A percentile compares a stretch with the other conserved stretches of the same genome.
Evolutionary conservation across 345 rosid species (phyloP).

Genomic region (Populus nigra): DNA sequence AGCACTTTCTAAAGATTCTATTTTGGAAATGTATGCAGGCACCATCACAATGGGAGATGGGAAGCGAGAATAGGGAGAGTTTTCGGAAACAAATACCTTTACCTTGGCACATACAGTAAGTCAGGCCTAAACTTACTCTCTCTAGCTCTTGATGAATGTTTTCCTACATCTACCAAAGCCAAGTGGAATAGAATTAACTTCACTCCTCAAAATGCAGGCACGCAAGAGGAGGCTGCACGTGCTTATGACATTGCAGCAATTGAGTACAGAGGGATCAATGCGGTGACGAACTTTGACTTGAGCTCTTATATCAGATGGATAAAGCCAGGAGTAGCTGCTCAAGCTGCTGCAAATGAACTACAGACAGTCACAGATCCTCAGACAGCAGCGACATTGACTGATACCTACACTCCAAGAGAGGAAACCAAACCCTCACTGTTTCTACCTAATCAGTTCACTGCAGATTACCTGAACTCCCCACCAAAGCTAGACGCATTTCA

Average conservation of each 20-base stretch:
- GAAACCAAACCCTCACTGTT: slow-evolving; percentile 30
- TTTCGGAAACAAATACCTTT: slow-evolving; percentile 68
- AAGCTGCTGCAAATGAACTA: slow-evolving; percentile 21
- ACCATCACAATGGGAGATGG: slow-evolving; percentile 74
- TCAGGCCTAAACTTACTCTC: background rate
- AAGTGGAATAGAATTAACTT: background rate
- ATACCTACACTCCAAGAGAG: slow-evolving; percentile 27
- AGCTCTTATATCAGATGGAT: slow-evolving; percentile 50
- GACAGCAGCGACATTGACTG: slow-evolving; percentile 7
- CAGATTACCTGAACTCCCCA: slow-evolving; percentile 24
- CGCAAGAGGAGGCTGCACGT: slow-evolving; percentile 45
- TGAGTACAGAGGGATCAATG: slow-evolving; percentile 54
- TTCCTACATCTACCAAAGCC: background rate
- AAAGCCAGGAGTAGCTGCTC: slow-evolving; percentile 38
- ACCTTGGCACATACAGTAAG: slow-evolving; percentile 73
- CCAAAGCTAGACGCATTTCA: slow-evolving; percentile 26
- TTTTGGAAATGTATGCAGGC: slow-evolving; percentile 35
- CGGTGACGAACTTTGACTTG: slow-evolving; percentile 52
- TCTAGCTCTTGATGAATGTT: too few relatives aligned
- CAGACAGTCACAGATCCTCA: slow-evolving; percentile 18
- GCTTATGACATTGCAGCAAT: slow-evolving; percentile 55
- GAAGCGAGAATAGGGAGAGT: slow-evolving; percentile 75
- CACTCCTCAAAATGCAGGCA: slow-evolving; percentile 6
- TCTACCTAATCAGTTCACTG: slow-evolving; percentile 20
- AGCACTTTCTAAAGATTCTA: background rate